A percentile compares a stretch with the other conserved stretches of the same genome.
These are phyloP conservation scores for Cryptococcus deneoformans DNA, from an alignment of 1,284 basidiomycete genomes.

Conservation along the genomic window DNA sequence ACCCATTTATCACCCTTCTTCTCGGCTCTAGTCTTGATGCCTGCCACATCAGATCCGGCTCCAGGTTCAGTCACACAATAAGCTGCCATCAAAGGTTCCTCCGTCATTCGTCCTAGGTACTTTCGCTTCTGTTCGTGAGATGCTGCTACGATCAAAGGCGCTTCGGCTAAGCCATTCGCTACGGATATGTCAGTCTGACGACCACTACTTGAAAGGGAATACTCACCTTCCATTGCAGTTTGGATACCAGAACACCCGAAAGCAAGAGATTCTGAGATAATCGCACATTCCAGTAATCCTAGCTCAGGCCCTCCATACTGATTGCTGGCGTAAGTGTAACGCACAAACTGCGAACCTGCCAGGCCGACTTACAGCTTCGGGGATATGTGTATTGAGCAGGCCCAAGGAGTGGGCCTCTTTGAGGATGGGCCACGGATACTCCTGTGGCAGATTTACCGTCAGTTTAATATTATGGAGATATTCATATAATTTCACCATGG, in stretches of 20 bases:
- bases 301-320: slow-evolving; percentile 56
- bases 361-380: slow-evolving; percentile 43
- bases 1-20: slow-evolving; percentile 51
- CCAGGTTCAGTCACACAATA: slow-evolving; percentile 58
- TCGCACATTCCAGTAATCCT: slow-evolving; percentile 52
- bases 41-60: slow-evolving; percentile 57
- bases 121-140: slow-evolving; percentile 54
- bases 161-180: slow-evolving; percentile 55
- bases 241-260: slow-evolving; percentile 58
- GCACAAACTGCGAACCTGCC: background rate
- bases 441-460: slow-evolving; percentile 21
- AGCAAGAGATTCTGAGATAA: slow-evolving; percentile 54
- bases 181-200: background rate
- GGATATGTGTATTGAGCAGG: slow-evolving; percentile 53
- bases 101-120: slow-evolving; percentile 58
- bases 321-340: background rate
- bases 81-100: slow-evolving; percentile 56
- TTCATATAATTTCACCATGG: slow-evolving; percentile 41
- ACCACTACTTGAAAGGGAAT: too few relatives aligned
- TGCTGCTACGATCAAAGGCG: slow-evolving; percentile 55
- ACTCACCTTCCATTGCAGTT: slow-evolving; percentile 51
- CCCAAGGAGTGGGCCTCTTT: slow-evolving; percentile 55
- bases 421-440: slow-evolving; percentile 56
- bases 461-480: background rate
- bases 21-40: slow-evolving; percentile 52